These are phyloP conservation scores for Lepidium didymum DNA, from an alignment of 345 rosid species.

Conservation along the genomic window DNA sequence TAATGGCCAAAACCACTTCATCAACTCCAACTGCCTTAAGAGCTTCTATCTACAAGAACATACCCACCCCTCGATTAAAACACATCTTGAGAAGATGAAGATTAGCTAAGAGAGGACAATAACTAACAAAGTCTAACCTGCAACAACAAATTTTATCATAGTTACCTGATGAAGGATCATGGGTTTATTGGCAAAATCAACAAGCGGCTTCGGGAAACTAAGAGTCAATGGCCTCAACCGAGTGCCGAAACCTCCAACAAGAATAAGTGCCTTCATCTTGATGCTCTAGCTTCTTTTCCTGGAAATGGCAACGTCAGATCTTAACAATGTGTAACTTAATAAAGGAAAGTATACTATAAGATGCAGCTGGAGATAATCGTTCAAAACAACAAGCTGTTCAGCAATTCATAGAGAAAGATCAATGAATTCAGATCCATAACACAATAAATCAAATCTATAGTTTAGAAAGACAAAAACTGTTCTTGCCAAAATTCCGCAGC, in stretches of 20 bases:
- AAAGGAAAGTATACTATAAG: neutral
- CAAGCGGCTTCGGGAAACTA: slow-evolving; percentile 95
- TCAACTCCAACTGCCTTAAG: slow-evolving; percentile 90
- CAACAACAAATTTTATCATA: neutral
- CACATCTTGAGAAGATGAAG: neutral
- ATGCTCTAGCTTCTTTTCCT: slow-evolving; percentile 33
- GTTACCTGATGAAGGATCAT: slow-evolving; percentile 98
- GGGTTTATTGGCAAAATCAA: slow-evolving; percentile 96
- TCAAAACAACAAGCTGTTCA: neutral
- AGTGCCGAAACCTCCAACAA: slow-evolving; percentile 98
- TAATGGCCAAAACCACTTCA: slow-evolving; percentile 97
- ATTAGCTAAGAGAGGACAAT: neutral
- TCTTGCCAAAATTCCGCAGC: neutral
- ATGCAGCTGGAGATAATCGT: neutral
- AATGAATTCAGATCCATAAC: slow-evolving; percentile 13
- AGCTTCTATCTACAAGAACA: slow-evolving; percentile 71
- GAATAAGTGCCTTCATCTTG: slow-evolving; percentile 96
- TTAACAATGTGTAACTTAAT: neutral
- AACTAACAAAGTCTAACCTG: neutral
- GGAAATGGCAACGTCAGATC: slow-evolving; percentile 20
- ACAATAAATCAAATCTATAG: neutral
- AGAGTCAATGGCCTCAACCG: slow-evolving; percentile 97
- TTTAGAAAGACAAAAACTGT: neutral
- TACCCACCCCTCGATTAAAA: neutral
- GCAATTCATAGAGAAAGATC: neutral